Conservation (phyloP, 1,284 basidiomycete genomes). For the Gymnopus androsaceus region DNA sequence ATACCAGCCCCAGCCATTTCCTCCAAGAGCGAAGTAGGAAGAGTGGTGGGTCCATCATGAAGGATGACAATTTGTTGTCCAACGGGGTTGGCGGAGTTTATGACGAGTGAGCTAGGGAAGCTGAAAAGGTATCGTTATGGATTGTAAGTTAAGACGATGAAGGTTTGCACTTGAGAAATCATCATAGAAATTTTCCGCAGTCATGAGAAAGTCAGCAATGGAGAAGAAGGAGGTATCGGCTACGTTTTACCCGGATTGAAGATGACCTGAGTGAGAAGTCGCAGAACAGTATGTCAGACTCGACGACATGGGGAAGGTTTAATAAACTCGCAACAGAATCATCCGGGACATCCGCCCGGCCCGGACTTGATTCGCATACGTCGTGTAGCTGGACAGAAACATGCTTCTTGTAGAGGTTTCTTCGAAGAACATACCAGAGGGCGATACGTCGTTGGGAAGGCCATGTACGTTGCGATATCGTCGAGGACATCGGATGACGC, state of each 20-base stretch:
- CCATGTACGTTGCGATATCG: constrained; percentile 37
- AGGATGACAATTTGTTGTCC: constrained; percentile 24
- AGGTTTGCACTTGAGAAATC: constrained; percentile 18
- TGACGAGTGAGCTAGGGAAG: constrained; percentile 11
- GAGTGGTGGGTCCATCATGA: constrained; percentile 21
- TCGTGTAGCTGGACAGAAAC: constrained; percentile 20
- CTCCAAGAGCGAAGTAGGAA: constrained; percentile 13
- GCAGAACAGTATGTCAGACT: no score
- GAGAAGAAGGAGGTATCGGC: constrained; percentile 19
- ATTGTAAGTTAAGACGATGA: background rate
- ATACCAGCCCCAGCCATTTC: constrained; percentile 17
- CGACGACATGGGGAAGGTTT: background rate
- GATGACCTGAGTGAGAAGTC: constrained; percentile 23
- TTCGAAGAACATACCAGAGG: constrained; percentile 43
- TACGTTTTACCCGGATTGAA: constrained; percentile 23
- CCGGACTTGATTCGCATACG: constrained; percentile 17
- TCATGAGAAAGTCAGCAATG: constrained; percentile 25
- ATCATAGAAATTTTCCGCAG: constrained; percentile 20
- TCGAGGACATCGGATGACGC: constrained; percentile 22
- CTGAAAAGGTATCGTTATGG: background rate
- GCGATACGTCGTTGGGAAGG: constrained; percentile 31
- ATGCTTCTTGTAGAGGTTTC: constrained; percentile 24
- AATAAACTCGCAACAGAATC: no score
- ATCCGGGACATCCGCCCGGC: no score
- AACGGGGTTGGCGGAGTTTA: constrained; percentile 18